A percentile compares a stretch with the other conserved stretches of the same genome.
Conservation (phyloP, 2,329 filamentous ascomycete genomes). For the Trichophaea hybrida region DNA sequence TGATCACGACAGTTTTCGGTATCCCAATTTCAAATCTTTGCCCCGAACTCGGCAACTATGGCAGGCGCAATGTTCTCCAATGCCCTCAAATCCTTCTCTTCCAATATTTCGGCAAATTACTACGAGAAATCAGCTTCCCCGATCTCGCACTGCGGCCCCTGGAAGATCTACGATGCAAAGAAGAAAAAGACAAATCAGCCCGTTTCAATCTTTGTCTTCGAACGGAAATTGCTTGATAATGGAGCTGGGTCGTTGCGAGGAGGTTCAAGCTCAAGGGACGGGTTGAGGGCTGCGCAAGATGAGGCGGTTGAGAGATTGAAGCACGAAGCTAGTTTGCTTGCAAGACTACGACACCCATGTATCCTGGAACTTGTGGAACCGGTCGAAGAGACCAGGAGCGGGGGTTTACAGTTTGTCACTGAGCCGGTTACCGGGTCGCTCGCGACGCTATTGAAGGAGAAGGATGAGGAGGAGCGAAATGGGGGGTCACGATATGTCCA, state of each 20-base stretch:
- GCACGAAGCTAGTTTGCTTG: conserved; percentile 79
- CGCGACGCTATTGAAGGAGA: conserved; percentile 65
- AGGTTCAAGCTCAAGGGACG: conserved; percentile 17
- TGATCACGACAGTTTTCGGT: no score
- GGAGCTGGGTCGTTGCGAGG: conserved; percentile 43
- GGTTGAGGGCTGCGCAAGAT: conserved; percentile 64
- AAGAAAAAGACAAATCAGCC: conserved; percentile 85
- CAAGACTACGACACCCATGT: conserved; percentile 76
- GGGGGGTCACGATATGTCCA: conserved; percentile 72
- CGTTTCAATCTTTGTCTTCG: conserved; percentile 88
- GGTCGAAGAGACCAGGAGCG: conserved; percentile 81
- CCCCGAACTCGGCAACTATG: background rate
- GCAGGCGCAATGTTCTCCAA: conserved; percentile 63
- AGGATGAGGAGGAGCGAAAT: conserved; percentile 67
- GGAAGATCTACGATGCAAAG: conserved; percentile 96
- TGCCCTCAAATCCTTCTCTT: conserved; percentile 79
- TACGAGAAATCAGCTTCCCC: conserved; percentile 54
- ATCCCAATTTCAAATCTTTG: no score
- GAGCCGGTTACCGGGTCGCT: conserved; percentile 85
- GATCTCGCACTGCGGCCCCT: conserved; percentile 72
- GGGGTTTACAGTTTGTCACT: conserved; percentile 89
- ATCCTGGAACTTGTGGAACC: conserved; percentile 88
- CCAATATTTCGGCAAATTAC: conserved; percentile 89
- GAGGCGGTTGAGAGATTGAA: conserved; percentile 83
- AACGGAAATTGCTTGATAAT: conserved; percentile 68